phyloP scores from a whole-genome alignment of 2,329 filamentous ascomycete genomes.

The Aureobasidium sp. region DNA sequence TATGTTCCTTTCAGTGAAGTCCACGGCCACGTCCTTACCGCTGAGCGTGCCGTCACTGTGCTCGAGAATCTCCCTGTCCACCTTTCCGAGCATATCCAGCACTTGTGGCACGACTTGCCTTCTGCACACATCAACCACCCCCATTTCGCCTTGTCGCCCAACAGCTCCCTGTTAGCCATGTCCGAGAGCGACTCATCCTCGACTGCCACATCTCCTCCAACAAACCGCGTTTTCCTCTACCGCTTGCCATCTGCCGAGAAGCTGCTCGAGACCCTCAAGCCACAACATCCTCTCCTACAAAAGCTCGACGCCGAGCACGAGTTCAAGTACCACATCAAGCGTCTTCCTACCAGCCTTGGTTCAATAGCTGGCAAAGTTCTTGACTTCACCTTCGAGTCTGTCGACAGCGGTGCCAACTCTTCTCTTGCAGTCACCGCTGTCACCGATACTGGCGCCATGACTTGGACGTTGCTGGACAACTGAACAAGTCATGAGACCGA shows the following conservation, averaged over 20 bases:
- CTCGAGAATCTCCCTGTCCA: slow-evolving; percentile 26
- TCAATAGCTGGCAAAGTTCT: slow-evolving; percentile 9
- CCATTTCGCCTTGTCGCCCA: slow-evolving; percentile 22
- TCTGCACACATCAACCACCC: slow-evolving; percentile 29
- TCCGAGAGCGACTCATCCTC: slow-evolving; percentile 22
- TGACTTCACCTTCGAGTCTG: slow-evolving; percentile 1
- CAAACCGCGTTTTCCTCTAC: slow-evolving; percentile 27
- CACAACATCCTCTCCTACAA: background rate
- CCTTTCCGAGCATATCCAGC: slow-evolving; percentile 21
- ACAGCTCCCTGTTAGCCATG: slow-evolving; percentile 23
- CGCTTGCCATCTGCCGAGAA: slow-evolving; percentile 22
- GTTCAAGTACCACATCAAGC: slow-evolving; percentile 9
- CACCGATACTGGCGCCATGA: background rate
- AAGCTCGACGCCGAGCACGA: background rate
- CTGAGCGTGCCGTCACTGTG: slow-evolving; percentile 22
- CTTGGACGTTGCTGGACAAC: slow-evolving; percentile 9
- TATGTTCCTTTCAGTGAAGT: slow-evolving; percentile 22
- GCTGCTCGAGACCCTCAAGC: slow-evolving; percentile 18
- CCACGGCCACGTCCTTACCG: slow-evolving; percentile 16
- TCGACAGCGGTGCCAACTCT: background rate
- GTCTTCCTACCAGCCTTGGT: slow-evolving; percentile 14
- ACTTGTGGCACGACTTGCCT: slow-evolving; percentile 28
- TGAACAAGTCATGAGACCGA: background rate
- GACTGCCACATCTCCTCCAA: slow-evolving; percentile 23
- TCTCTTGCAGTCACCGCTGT: background rate